Conservation (phyloP, 1,284 basidiomycete species). For the Neonothopanus nambi region DNA sequence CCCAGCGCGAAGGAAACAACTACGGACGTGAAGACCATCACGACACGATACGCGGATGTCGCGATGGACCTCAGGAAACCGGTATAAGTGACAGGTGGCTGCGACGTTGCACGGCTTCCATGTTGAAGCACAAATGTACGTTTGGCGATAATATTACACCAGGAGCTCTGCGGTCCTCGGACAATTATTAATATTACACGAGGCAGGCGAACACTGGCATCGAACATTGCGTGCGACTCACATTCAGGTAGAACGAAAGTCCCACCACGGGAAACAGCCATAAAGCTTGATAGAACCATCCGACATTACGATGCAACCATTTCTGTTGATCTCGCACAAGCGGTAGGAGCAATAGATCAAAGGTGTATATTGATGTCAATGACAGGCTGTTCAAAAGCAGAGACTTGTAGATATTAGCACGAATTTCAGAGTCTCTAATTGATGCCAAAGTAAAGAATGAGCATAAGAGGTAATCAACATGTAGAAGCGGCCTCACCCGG, state of each 20-base stretch:
- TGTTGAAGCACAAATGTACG: slow-evolving; percentile 68
- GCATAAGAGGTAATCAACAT: no score
- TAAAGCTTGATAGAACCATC: slow-evolving; percentile 71
- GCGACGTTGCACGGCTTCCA: slow-evolving; percentile 50
- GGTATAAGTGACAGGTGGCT: slow-evolving; percentile 58
- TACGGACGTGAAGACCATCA: slow-evolving; percentile 80
- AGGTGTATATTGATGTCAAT: slow-evolving; percentile 67
- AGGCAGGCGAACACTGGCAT: neutral
- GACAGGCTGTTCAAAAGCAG: slow-evolving; percentile 69
- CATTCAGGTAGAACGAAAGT: slow-evolving; percentile 73
- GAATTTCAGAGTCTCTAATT: slow-evolving; percentile 69
- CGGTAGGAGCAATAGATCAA: slow-evolving; percentile 71
- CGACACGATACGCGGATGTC: slow-evolving; percentile 73
- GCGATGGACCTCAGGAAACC: slow-evolving; percentile 73
- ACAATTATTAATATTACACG: neutral
- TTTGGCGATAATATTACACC: slow-evolving; percentile 72
- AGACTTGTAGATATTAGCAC: slow-evolving; percentile 71
- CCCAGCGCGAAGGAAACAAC: slow-evolving; percentile 64
- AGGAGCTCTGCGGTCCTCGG: slow-evolving; percentile 53
- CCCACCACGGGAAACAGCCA: slow-evolving; percentile 78
- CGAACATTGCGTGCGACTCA: slow-evolving; percentile 36
- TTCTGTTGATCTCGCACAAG: slow-evolving; percentile 61
- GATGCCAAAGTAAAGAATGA: slow-evolving; percentile 14
- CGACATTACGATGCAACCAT: slow-evolving; percentile 70
- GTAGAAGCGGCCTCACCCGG: slow-evolving; percentile 38